A percentile compares a stretch with the other conserved stretches of the same genome.
Conservation (phyloP, 345 rosid species). For the Eucalyptus pauciflora region DNA sequence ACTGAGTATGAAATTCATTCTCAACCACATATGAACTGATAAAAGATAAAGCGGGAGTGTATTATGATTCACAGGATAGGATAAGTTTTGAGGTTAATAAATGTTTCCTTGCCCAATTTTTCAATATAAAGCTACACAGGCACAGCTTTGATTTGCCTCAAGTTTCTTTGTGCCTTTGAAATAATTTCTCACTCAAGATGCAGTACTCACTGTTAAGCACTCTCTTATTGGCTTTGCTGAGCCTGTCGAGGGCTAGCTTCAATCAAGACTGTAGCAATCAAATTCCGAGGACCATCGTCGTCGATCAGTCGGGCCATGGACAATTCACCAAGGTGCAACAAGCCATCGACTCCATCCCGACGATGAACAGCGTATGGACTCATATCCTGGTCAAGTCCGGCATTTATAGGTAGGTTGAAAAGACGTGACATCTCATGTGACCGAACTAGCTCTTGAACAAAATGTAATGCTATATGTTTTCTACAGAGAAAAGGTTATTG, state of each 20-base stretch:
- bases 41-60: background rate
- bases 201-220: background rate
- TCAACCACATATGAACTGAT: background rate
- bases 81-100: background rate
- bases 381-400: slow-evolving; percentile 11
- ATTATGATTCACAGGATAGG: background rate
- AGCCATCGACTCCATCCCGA: slow-evolving; percentile 32
- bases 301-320: slow-evolving; percentile 9
- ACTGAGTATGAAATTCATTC: background rate
- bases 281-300: background rate
- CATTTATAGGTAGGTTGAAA: slow-evolving; percentile 9
- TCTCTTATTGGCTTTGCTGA: background rate
- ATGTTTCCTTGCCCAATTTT: background rate
- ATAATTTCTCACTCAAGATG: background rate
- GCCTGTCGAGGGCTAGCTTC: background rate
- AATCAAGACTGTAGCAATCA: background rate
- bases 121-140: background rate
- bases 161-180: background rate
- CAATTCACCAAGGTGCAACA: slow-evolving; percentile 18
- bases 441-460: background rate
- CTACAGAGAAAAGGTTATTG: slow-evolving; percentile 20
- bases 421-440: background rate
- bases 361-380: slow-evolving; percentile 15
- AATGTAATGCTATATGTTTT: background rate
- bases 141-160: background rate